Base-by-base conservation (phyloP, 176 grass and related monocot species). In the Microstegium vimineum region DNA sequence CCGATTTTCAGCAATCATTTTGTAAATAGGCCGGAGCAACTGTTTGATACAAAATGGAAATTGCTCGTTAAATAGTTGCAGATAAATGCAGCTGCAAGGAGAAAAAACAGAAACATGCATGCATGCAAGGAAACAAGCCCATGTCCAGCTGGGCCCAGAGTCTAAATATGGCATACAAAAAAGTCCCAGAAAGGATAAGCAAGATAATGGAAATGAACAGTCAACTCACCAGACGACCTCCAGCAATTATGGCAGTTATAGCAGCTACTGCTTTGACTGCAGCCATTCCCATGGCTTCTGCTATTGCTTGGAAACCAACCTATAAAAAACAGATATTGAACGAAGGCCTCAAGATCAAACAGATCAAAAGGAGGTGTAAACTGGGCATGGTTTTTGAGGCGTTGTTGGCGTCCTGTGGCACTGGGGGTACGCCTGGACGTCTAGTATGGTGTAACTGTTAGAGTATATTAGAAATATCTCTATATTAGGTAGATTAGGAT, bases 281-380 rank as follows among this genome's bases (percentile, higher is more conserved):
- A 85, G 96, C 92, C 82, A 95, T 86, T 82, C 96, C 96, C 84
- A 99, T 92, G 66, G 96, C 96, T 91, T 99, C 91, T 12, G 89
- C 89, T 87, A 99, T 95, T 91, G 96, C 96, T 99, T 95, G 93
- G 78, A 99, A 99, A 41, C 96, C 96, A 91, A 99, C 87, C 96
- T 99, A 49, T 64, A 60, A 71, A 69, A 28, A 49, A 25, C 38
- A 49, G 28, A 89, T 36, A 82, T 49, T 86, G 38, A 74, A 74
- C 22, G 22, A 59, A 68, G 61, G 64, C 22, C 63, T 80, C 76
- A 47, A 60, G n/a, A 20, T 59, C 75, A 81, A 83, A 72, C 26
- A n/a, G n/a, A n/a, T n/a, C n/a, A 63, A 60, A 77, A 15, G 27
- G 66, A 66, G 1, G 16, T 36, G 45, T 37, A 67, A 52, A 67